Evolutionary conservation across 768 basidiomycete species (phyloP).

Genomic region (Myochromella boudieri): DNA sequence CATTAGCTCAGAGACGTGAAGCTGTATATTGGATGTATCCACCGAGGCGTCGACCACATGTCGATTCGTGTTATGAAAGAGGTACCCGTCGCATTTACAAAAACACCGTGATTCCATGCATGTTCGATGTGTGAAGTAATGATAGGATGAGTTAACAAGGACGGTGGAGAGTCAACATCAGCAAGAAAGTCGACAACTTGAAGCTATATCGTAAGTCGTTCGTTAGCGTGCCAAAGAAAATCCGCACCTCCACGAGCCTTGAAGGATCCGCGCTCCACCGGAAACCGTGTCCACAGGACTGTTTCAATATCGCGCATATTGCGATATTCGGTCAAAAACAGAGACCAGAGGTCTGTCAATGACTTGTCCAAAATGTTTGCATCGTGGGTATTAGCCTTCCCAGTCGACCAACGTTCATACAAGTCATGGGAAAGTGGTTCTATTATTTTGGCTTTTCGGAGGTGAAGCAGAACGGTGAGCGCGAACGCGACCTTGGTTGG

Average conservation of each 20-base stretch:
- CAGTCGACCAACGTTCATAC: constrained; percentile 44
- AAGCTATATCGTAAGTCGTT: background rate
- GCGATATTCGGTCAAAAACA: constrained; percentile 41
- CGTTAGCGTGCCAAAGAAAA: background rate
- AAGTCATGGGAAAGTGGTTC: constrained; percentile 25
- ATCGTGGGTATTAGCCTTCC: constrained; percentile 21
- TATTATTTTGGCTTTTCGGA: constrained; percentile 24
- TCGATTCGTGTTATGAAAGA: constrained; percentile 29
- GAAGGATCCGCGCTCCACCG: too few relatives aligned
- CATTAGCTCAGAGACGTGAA: background rate
- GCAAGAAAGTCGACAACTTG: constrained; percentile 45
- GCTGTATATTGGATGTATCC: constrained; percentile 6
- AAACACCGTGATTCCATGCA: constrained; percentile 37
- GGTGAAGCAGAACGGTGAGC: constrained; percentile 33
- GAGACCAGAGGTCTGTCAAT: constrained; percentile 35
- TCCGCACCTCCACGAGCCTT: constrained; percentile 32
- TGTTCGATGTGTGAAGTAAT: constrained; percentile 35
- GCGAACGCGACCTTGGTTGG: constrained; percentile 27
- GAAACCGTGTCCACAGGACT: constrained; percentile 49
- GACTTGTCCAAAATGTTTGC: constrained; percentile 32
- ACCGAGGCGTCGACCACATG: constrained; percentile 47
- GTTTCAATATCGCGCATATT: constrained; percentile 42
- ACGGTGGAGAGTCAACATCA: constrained; percentile 28
- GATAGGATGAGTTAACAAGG: constrained; percentile 40
- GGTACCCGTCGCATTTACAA: background rate